A percentile compares a stretch with the other conserved stretches of the same genome.
These are phyloP conservation scores for Quambalaria eucalypti DNA, from an alignment of 1,284 basidiomycete species.

Conservation along the genomic window DNA sequence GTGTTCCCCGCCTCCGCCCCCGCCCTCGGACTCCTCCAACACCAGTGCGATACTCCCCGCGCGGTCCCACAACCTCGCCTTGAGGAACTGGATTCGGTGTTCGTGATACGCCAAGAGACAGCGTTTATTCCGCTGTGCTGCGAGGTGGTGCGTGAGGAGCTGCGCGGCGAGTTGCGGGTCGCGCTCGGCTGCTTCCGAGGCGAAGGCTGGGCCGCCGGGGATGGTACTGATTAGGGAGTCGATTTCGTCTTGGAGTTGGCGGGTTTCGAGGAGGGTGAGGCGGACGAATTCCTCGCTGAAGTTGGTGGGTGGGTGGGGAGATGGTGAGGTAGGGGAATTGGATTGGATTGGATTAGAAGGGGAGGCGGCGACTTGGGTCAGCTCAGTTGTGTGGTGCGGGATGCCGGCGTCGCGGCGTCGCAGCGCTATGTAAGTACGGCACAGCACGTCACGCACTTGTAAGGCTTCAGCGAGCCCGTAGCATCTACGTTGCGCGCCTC, in stretches of 20 bases:
- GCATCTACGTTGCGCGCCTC: constrained; percentile 75
- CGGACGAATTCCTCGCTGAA: constrained; percentile 66
- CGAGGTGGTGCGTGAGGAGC: constrained; percentile 75
- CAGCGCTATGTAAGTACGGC: too few relatives aligned
- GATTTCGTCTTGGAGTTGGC: constrained; percentile 61
- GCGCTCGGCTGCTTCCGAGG: constrained; percentile 47
- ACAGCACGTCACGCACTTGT: constrained; percentile 58
- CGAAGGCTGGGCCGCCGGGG: constrained; percentile 47
- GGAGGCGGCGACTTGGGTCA: too few relatives aligned
- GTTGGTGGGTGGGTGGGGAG: not conserved
- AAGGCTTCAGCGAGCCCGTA: constrained; percentile 76
- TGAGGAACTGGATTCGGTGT: constrained; percentile 70
- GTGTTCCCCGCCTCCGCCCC: not conserved
- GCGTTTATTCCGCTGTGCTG: constrained; percentile 81
- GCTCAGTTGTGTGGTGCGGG: too few relatives aligned
- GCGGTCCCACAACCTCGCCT: constrained; percentile 78
- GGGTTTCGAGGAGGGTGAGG: constrained; percentile 76
- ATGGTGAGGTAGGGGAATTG: not conserved
- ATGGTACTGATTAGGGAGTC: constrained; percentile 50
- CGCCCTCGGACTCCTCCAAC: constrained; percentile 53
- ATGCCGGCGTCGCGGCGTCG: too few relatives aligned
- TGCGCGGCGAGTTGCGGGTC: constrained; percentile 55
- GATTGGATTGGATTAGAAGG: too few relatives aligned
- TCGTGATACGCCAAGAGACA: constrained; percentile 84
- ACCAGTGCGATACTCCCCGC: constrained; percentile 83